Evolutionary conservation across 371 early-diverging fungal genomes (phyloP).

Genomic region (Mortierella sp.): DNA sequence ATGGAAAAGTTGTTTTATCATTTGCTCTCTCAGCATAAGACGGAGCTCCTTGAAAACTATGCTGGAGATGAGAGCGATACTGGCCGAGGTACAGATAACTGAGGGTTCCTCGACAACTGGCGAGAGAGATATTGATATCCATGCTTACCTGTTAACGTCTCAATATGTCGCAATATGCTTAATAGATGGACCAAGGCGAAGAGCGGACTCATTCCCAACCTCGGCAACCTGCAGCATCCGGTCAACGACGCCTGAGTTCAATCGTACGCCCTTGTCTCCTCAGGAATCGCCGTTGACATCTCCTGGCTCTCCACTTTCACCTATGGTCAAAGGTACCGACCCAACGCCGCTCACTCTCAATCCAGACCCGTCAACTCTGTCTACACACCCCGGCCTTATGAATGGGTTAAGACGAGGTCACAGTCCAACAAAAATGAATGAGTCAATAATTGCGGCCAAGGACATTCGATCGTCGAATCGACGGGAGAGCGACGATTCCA

Average conservation of each 20-base stretch:
- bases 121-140: too few relatives aligned
- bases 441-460: background rate
- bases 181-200: conserved; percentile 47
- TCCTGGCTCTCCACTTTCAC: conserved; percentile 33
- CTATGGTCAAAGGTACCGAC: conserved; percentile 18
- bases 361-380: background rate
- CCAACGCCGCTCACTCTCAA: conserved; percentile 25
- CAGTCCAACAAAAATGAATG: conserved; percentile 7
- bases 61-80: conserved; percentile 30
- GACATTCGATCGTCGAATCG: background rate
- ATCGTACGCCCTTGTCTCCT: conserved; percentile 20
- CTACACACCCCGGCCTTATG: conserved; percentile 3
- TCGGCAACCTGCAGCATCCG: conserved; percentile 40
- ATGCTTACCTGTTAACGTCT: too few relatives aligned
- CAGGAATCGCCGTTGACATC: conserved; percentile 30
- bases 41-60: conserved; percentile 61
- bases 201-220: conserved; percentile 56
- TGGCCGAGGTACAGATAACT: conserved; percentile 31
- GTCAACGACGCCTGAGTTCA: conserved; percentile 42
- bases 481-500: conserved; percentile 13
- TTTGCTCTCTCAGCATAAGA: conserved; percentile 65
- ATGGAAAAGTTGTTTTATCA: conserved; percentile 72
- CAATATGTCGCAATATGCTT: too few relatives aligned
- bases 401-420: conserved; percentile 10
- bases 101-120: too few relatives aligned